Evolutionary conservation across 1,284 basidiomycete species (phyloP).

Genomic region (Laetiporus sulphureus): DNA sequence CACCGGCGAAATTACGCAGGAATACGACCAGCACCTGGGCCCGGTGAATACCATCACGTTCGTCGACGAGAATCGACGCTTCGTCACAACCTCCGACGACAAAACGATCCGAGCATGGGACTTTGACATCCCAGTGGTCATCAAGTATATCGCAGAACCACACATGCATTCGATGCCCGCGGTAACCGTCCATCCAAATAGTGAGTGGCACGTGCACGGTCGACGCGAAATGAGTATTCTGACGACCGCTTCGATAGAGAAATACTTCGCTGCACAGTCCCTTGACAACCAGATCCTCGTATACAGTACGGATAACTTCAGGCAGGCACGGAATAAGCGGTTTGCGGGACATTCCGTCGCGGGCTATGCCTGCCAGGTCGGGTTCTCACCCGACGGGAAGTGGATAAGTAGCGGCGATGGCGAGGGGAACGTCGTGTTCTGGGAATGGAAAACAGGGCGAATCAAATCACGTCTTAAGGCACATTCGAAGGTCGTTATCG

Average conservation of each 20-base stretch:
- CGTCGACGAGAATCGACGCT: constrained; percentile 93
- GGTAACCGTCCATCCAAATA: constrained; percentile 89
- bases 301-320: constrained; percentile 95
- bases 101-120: constrained; percentile 99
- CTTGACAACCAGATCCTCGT: constrained; percentile 98
- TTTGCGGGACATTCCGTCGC: constrained; percentile 96
- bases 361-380: constrained; percentile 94
- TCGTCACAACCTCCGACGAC: constrained; percentile 98
- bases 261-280: constrained; percentile 96
- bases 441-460: constrained; percentile 99
- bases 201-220: no score
- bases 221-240: no score
- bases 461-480: constrained; percentile 87
- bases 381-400: constrained; percentile 96
- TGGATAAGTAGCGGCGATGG: constrained; percentile 97
- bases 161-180: constrained; percentile 99
- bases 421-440: constrained; percentile 93
- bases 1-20: constrained; percentile 90
- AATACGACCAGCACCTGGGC: constrained; percentile 98
- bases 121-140: constrained; percentile 96
- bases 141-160: constrained; percentile 99
- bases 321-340: constrained; percentile 96
- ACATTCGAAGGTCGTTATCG: constrained; percentile 93
- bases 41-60: constrained; percentile 99
- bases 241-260: constrained; percentile 69